These are phyloP conservation scores for Cafeteria roenbergensis DNA, from an alignment of 108 stramenopile genomes.

Conservation along the genomic window DNA sequence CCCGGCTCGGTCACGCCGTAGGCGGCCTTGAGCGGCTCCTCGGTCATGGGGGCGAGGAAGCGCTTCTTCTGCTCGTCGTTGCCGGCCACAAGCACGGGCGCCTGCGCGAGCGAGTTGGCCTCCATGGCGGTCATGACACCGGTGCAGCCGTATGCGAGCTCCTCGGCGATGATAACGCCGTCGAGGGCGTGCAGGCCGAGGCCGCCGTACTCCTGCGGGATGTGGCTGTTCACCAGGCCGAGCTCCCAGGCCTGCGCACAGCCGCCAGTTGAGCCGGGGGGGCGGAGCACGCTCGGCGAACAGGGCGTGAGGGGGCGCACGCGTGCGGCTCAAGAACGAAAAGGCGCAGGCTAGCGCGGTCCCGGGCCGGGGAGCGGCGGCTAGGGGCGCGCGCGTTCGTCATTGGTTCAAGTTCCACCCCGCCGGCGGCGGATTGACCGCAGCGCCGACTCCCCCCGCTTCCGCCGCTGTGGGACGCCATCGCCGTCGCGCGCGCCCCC, in stretches of 20 bases:
- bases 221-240: constrained; percentile 29
- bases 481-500: too few relatives aligned
- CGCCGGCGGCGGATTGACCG: too few relatives aligned
- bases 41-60: constrained; percentile 19
- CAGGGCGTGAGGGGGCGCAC: too few relatives aligned
- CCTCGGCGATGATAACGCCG: constrained; percentile 24
- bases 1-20: constrained; percentile 28
- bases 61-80: constrained; percentile 27
- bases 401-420: too few relatives aligned
- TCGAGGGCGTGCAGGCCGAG: constrained; percentile 18
- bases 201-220: constrained; percentile 21
- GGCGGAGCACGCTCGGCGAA: too few relatives aligned
- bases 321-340: not conserved
- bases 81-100: constrained; percentile 25
- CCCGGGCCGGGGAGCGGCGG: too few relatives aligned
- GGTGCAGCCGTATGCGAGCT: constrained; percentile 29
- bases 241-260: constrained; percentile 26
- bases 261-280: too few relatives aligned
- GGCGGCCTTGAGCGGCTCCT: constrained; percentile 19
- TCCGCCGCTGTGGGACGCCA: too few relatives aligned
- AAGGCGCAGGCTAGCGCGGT: too few relatives aligned
- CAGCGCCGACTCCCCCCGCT: too few relatives aligned
- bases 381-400: too few relatives aligned
- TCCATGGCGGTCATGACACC: constrained; percentile 30
- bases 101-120: constrained; percentile 27